Conservation (phyloP, 768 basidiomycete genomes). For the Auriscalpium microsporum region DNA sequence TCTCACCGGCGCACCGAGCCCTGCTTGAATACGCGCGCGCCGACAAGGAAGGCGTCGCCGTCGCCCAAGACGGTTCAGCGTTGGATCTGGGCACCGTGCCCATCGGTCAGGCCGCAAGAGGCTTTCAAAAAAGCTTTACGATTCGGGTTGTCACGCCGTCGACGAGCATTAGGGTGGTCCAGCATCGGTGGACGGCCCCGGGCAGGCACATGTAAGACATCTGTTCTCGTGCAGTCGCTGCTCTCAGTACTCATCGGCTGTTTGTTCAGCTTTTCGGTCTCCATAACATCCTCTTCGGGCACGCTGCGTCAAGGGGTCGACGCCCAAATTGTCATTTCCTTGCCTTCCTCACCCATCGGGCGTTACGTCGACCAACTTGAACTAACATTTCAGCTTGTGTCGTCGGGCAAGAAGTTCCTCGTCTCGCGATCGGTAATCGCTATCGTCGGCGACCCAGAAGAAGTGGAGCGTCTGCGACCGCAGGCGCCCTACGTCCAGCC, state of each 20-base stretch:
- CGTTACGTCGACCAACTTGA: constrained; percentile 41
- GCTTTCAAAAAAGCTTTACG: not conserved
- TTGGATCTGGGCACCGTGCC: not conserved
- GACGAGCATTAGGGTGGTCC: not conserved
- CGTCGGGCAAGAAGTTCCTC: constrained; percentile 30
- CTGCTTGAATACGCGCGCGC: not conserved
- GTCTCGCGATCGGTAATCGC: constrained; percentile 39
- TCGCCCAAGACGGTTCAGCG: not conserved
- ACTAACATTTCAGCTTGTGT: constrained; percentile 33
- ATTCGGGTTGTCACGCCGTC: not conserved
- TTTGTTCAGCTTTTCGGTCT: too few relatives aligned
- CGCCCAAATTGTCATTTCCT: constrained; percentile 4
- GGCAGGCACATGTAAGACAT: not conserved
- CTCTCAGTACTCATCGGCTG: too few relatives aligned
- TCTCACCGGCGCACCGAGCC: not conserved
- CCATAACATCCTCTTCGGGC: not conserved
- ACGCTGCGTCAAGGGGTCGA: not conserved
- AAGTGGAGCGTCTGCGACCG: constrained; percentile 40
- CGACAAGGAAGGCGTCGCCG: not conserved
- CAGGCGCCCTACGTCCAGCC: constrained; percentile 34
- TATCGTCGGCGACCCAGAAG: constrained; percentile 40
- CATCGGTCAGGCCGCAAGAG: not conserved
- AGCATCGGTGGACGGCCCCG: not conserved
- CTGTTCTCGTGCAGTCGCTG: too few relatives aligned
- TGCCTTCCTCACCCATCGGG: constrained; percentile 27